Evolutionary conservation across 2,329 filamentous ascomycete species (phyloP).

Genomic region (Dothiorella sarmentorum): DNA sequence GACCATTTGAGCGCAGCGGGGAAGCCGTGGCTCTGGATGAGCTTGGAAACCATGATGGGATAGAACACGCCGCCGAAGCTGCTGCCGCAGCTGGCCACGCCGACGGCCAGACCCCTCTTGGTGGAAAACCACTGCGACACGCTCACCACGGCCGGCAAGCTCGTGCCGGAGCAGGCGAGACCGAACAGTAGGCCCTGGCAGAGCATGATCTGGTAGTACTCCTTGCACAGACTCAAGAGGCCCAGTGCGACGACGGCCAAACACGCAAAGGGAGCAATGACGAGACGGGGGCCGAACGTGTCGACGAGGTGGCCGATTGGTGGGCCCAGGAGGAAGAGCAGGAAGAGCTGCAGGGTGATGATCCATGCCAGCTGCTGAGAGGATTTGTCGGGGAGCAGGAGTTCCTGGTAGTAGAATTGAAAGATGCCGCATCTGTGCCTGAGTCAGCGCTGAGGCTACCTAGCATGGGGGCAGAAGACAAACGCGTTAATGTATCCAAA

Average conservation of each 20-base stretch:
- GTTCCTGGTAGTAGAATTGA: slow-evolving; percentile 37
- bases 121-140: slow-evolving; percentile 48
- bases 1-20: slow-evolving; percentile 48
- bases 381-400: slow-evolving; percentile 30
- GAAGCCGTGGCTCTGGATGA: slow-evolving; percentile 51
- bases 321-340: slow-evolving; percentile 42
- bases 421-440: slow-evolving; percentile 33
- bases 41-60: slow-evolving; percentile 49
- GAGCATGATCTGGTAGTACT: slow-evolving; percentile 51
- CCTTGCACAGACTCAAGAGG: slow-evolving; percentile 53
- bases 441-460: too few relatives aligned
- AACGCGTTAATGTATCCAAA: slow-evolving; percentile 21
- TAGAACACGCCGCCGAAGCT: slow-evolving; percentile 55
- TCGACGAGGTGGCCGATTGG: slow-evolving; percentile 59
- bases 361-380: slow-evolving; percentile 39
- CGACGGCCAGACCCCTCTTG: slow-evolving; percentile 43
- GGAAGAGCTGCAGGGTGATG: slow-evolving; percentile 24
- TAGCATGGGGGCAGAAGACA: not conserved
- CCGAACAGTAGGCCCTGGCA: slow-evolving; percentile 48
- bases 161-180: slow-evolving; percentile 45
- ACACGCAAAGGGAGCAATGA: slow-evolving; percentile 48
- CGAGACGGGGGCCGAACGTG: slow-evolving; percentile 54
- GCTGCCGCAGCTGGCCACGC: slow-evolving; percentile 44
- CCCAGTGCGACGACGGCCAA: slow-evolving; percentile 56
- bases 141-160: slow-evolving; percentile 45